Evolutionary conservation across 768 basidiomycete species (phyloP).

Genomic region (Mycena albidolilacea): DNA sequence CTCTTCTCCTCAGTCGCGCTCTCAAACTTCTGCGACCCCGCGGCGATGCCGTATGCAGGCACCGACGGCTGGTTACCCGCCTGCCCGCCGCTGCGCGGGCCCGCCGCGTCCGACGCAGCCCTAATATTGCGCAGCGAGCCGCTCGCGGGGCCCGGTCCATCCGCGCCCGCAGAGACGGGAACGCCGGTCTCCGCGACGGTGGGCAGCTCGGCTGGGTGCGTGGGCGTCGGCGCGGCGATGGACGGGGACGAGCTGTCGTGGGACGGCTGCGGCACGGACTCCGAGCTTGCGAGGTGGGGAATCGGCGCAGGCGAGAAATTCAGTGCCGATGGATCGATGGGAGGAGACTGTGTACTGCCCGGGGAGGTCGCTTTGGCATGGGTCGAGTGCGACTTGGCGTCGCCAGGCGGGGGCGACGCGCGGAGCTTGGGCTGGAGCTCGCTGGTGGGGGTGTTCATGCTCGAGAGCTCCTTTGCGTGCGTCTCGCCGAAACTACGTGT

Average conservation of each 20-base stretch:
- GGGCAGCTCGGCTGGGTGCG: conserved; percentile 58
- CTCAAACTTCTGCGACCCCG: conserved; percentile 54
- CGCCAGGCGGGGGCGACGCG: conserved; percentile 52
- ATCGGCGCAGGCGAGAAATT: conserved; percentile 59
- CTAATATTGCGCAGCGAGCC: conserved; percentile 73
- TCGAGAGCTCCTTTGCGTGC: conserved; percentile 80
- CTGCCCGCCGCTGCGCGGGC: conserved; percentile 50
- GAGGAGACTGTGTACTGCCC: conserved; percentile 43
- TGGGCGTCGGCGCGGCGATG: conserved; percentile 46
- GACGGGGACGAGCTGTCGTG: conserved; percentile 24
- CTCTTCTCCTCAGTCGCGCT: conserved; percentile 78
- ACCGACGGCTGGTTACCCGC: conserved; percentile 44
- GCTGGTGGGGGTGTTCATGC: conserved; percentile 54
- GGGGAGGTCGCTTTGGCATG: conserved; percentile 2
- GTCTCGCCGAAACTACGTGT: conserved; percentile 89
- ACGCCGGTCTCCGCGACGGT: conserved; percentile 85
- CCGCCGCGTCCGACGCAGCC: conserved; percentile 53
- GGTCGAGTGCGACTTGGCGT: conserved; percentile 33
- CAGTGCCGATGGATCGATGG: conserved; percentile 51
- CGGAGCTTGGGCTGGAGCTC: conserved; percentile 54
- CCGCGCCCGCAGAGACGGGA: conserved; percentile 72
- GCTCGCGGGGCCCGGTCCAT: conserved; percentile 76
- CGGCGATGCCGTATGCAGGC: conserved; percentile 49
- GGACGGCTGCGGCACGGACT: conserved; percentile 35
- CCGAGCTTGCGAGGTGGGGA: conserved; percentile 41